Evolutionary conservation across 2,329 filamentous ascomycete species (phyloP), one percentile per base, ranked within the genome.

Genomic region (Colletotrichum brevisporum): DNA sequence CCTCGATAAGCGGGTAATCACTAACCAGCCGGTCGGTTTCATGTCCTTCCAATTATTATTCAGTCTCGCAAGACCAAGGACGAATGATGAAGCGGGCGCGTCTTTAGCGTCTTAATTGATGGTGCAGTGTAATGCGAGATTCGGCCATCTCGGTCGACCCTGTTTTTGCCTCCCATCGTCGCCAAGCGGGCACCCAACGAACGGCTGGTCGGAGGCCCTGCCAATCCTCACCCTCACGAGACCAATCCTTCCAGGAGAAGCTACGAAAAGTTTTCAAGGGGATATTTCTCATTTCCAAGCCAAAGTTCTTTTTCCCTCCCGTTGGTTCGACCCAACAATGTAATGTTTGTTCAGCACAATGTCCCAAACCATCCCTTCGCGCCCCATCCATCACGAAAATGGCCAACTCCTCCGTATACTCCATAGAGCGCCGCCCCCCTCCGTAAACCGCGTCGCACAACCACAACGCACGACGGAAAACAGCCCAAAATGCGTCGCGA

Each of bases 211-310:
- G 50, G 61, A 51, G 43, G 31, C 31, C 43, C 5, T 55, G 45
- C 58, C 61, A 66, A 58, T 12, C 10, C 31, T 62, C 41, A 16
- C 43, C 41, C 26, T 50, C 61, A 13, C 16, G 39, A 53, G n/a
- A 31, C 53, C 16, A 64, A 48, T 45, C 27, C 26, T 43, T 13
- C 12, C 41, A 5, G 45, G 15, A 45, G 12, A 13, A 2, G 9
- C n/a, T 16, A 9, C 10, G 8, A 36, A 31, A 1, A 24, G 0
- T 4, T 31, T 58, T 18, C 4, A 31, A 9, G 0, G 6, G 18
- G 13, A 24, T 24, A 24, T 24, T 24, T 24, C 26, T 43, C 10
- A 9, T 18, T 45, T 24, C 26, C 9, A n/a, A 18, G 27, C 36
- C 24, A 26, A 12, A 15, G 31, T 36, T 12, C 31, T 36, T 36